Evolutionary conservation across 306 rosid species (phyloP).

Genomic region (Pueraria montana): DNA sequence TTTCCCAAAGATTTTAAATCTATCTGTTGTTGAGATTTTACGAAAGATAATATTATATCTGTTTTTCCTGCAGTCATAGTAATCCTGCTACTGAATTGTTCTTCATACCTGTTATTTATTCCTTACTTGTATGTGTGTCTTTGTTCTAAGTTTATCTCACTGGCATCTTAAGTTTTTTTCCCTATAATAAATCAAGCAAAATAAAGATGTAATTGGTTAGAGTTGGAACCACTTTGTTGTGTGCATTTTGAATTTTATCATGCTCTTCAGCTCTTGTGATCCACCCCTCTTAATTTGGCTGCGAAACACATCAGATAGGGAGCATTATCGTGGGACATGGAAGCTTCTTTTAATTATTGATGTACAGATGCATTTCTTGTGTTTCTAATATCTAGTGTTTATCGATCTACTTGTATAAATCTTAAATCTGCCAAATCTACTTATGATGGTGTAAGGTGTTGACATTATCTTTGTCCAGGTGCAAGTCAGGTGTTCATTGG

Average conservation of each 20-base stretch:
- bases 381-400: conserved; percentile 8
- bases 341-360: conserved; percentile 24
- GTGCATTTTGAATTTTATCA: conserved; percentile 17
- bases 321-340: not conserved
- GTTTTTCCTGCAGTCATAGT: conserved; percentile 21
- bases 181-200: not conserved
- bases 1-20: not conserved
- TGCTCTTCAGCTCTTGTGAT: not conserved
- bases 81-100: not conserved
- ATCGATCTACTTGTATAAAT: conserved; percentile 25
- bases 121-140: not conserved
- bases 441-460: conserved; percentile 19
- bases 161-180: not conserved
- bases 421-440: conserved; percentile 41
- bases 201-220: conserved; percentile 33
- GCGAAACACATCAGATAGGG: conserved; percentile 19
- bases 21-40: conserved; percentile 1
- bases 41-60: conserved; percentile 18
- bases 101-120: conserved; percentile 36
- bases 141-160: not conserved
- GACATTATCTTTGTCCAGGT: conserved; percentile 64
- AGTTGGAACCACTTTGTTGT: not conserved
- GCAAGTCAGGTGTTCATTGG: conserved; percentile 80
- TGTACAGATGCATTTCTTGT: conserved; percentile 13
- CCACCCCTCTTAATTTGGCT: conserved; percentile 33